Evolutionary conservation across 139 green algal genomes (phyloP), one percentile per base, ranked within the genome.

Genomic region (Ettlia oleoabundans): DNA sequence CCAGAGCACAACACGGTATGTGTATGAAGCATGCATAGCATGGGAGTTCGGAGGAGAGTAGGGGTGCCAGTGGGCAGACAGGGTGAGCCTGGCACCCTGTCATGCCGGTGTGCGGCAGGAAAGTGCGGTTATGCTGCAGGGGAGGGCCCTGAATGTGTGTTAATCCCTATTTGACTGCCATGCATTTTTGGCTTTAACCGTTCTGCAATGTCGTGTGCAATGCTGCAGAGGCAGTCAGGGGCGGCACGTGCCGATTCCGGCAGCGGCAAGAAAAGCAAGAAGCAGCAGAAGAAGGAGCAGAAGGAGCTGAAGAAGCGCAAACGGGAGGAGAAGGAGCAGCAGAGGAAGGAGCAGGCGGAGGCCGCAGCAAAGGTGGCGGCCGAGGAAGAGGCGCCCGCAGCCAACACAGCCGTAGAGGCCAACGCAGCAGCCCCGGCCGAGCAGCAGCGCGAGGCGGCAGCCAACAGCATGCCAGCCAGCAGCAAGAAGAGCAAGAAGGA

Each of bases 261-360:
- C 47, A 24, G 47, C 47, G 13, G 15, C 10, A 15, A 58, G 15
- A 10, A 58, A 58, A 58, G 10, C 47, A 10, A 69, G n/a, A n/a
- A n/a, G n/a, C n/a, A 78, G 52, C 77, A 76, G 64, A 30, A 62
- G n/a, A 63, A 82, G 40, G 43, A 71, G 37, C 53, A 72, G 40
- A 73, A 83, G 43, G 18, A 33, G 70, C 72, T 69, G 15, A 80
- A 86, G 70, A 73, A 82, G 79, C 80, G 72, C 37, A 80, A 76
- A 15, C 72, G 85, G 68, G 77, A 84, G 72, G 72, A 80, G 51
- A 85, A 86, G 38, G 64, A 68, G 52, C 72, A 89, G 38, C 74
- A 80, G 61, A 71, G 76, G 41, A 65, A 83, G 28, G 53, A 76
- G 43, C 55, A 51, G 22, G 69, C 52, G 41, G 64, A 71, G 66